phyloP scores from a whole-genome alignment of 164 flowering plant species.

The Liquidambar formosana region DNA sequence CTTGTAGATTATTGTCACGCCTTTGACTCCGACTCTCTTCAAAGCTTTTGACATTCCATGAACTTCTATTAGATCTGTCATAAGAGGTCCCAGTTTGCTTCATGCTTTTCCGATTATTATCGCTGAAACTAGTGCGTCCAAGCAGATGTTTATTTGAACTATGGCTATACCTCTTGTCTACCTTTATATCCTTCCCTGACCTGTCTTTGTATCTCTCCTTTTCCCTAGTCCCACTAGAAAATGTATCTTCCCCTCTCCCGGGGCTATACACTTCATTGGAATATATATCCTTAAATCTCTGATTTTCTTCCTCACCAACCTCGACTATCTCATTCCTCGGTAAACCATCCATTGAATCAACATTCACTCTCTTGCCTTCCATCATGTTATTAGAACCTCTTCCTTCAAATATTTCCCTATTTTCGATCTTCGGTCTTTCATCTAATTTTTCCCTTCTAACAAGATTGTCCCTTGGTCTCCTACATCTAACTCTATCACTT shows the following conservation, averaged over 20 bases:
- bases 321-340: slow-evolving; percentile 32
- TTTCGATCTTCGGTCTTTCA: slow-evolving; percentile 14
- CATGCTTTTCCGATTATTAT: slow-evolving; percentile 18
- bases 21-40: slow-evolving; percentile 26
- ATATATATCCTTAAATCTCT: slow-evolving; percentile 27
- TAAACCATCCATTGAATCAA: slow-evolving; percentile 3
- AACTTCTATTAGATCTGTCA: slow-evolving; percentile 21
- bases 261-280: slow-evolving; percentile 24
- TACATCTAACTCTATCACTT: slow-evolving; percentile 17
- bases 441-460: slow-evolving; percentile 16
- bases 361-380: slow-evolving; percentile 18
- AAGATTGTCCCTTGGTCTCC: slow-evolving; percentile 27
- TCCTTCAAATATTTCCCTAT: slow-evolving; percentile 16
- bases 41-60: slow-evolving; percentile 22
- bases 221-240: slow-evolving; percentile 11
- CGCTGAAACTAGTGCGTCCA: slow-evolving; percentile 14
- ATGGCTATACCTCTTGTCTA: slow-evolving; percentile 12
- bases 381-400: slow-evolving; percentile 11
- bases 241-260: slow-evolving; percentile 18
- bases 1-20: slow-evolving; percentile 10
- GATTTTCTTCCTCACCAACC: slow-evolving; percentile 22
- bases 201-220: slow-evolving; percentile 19
- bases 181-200: slow-evolving; percentile 15
- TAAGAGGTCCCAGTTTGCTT: slow-evolving; percentile 12
- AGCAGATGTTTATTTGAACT: slow-evolving; percentile 17